These are phyloP conservation scores for Arthrobotrys pseudoclavata DNA, from an alignment of 2,329 filamentous ascomycete genomes.

Conservation along the genomic window DNA sequence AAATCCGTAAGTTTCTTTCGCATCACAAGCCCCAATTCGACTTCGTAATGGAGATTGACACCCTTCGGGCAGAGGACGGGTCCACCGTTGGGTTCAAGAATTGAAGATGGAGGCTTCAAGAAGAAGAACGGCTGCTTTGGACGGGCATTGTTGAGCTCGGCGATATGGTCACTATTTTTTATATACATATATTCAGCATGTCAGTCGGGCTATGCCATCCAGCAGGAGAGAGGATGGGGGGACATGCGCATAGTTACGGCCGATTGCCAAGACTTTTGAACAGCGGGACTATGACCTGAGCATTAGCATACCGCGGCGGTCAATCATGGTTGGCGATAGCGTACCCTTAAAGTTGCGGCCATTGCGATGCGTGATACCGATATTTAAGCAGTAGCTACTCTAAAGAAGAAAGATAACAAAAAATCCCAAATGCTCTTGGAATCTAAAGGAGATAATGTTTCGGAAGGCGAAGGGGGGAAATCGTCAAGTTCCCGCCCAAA, in stretches of 20 bases:
- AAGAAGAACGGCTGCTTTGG: conserved; percentile 99
- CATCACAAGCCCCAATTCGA: conserved; percentile 91
- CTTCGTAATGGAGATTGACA: conserved; percentile 90
- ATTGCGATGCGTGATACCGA: conserved; percentile 19
- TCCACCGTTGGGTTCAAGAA: conserved; percentile 82
- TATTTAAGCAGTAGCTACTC: neutral
- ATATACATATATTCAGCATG: conserved; percentile 9
- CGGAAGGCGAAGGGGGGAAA: conserved; percentile 1
- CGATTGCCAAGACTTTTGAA: conserved; percentile 57
- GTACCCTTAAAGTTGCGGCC: conserved; percentile 48
- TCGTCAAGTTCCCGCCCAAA: conserved; percentile 10
- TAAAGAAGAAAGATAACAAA: neutral
- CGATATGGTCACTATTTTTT: conserved; percentile 78
- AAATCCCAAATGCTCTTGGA: conserved; percentile 6
- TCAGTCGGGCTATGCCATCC: conserved; percentile 13
- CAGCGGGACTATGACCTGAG: conserved; percentile 34
- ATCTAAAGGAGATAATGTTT: neutral
- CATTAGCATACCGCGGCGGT: neutral
- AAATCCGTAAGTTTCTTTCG: conserved; percentile 84
- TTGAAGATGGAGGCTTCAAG: conserved; percentile 90
- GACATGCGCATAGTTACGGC: conserved; percentile 58
- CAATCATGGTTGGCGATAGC: conserved; percentile 3
- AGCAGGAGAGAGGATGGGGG: neutral
- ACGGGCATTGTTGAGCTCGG: conserved; percentile 86
- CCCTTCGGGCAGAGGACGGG: conserved; percentile 85